Evolutionary conservation across 2,329 filamentous ascomycete species (phyloP), one percentile per base, ranked within the genome.

Genomic region (Coleophoma cylindrospora): DNA sequence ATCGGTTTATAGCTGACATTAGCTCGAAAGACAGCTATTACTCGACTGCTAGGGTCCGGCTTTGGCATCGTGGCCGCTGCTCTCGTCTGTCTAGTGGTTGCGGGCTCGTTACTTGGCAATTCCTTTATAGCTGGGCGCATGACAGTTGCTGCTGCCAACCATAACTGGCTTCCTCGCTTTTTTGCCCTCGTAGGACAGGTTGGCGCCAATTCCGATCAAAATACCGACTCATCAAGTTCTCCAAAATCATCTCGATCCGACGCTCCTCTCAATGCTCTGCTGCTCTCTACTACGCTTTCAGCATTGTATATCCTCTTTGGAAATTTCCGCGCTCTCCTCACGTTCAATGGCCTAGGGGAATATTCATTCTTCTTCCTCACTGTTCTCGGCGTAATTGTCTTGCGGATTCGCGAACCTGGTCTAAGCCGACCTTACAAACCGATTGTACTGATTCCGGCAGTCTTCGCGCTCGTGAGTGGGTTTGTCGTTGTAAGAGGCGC

Each of bases 321-420:
- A 15, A 80, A 73, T 62, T 84, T 85, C 66, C 74, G 81, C 34
- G 75, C 77, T 0, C 73, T 85, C 0, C 59, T 85, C 11, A 84
- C 80, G 0, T 82, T 82, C 55, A 81, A 80, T 47, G 79, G 79
- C 0, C 65, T 81, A 4, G 78, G 76, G 13, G 78, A 81, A 57
- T 84, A 80, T 61, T 75, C 81, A 0, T 85, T 84, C 64, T 84
- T 84, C 66, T 81, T 84, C 58, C 69, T 83, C 32, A 80, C 81
- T 0, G 80, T 84, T 0, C 57, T 83, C 0, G 81, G 81, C 0
- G 74, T 79, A 1, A 68, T 84, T 10, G 66, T 83, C 14, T 64
- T 85, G 40, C 74, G 81, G 12, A 73, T 73, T 49, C 72, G 77
- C 1, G 79, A 84, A 60, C 81, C 81, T 0, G 62, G 66, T 0